A percentile compares a stretch with the other conserved stretches of the same genome.
Conservation (phyloP, 1,284 basidiomycete species). For the Baeospora myosura region DNA sequence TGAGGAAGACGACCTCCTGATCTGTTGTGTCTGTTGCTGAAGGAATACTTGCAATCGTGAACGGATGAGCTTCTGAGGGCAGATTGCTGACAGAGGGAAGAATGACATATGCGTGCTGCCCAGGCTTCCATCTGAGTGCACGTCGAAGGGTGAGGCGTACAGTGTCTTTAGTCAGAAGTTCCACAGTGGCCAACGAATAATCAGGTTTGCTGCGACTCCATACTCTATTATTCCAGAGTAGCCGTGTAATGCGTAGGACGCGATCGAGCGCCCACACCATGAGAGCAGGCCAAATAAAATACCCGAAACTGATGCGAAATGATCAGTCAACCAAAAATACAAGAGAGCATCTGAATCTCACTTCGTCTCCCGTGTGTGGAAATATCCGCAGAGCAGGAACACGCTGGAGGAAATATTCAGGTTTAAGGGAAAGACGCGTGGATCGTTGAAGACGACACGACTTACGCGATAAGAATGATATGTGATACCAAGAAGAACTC, state of each 20-base stretch:
- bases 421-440: constrained; percentile 6
- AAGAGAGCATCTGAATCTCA: background rate
- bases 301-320: constrained; percentile 18
- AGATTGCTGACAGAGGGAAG: constrained; percentile 36
- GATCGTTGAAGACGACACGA: background rate
- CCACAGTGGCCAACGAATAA: constrained; percentile 32
- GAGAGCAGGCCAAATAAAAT: constrained; percentile 50
- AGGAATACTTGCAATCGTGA: constrained; percentile 40
- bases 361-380: background rate
- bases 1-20: constrained; percentile 39
- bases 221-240: constrained; percentile 35
- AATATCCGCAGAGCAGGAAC: constrained; percentile 18
- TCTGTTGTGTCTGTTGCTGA: constrained; percentile 7
- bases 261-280: constrained; percentile 64
- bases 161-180: constrained; percentile 41
- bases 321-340: constrained; percentile 1
- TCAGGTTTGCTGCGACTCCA: constrained; percentile 19
- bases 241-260: constrained; percentile 39
- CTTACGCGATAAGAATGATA: constrained; percentile 34
- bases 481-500: constrained; percentile 42
- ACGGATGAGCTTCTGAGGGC: constrained; percentile 47
- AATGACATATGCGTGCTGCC: constrained; percentile 50
- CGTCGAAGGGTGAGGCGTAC: constrained; percentile 42
- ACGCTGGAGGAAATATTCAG: constrained; percentile 26
- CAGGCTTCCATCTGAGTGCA: constrained; percentile 47